A percentile compares a stretch with the other conserved stretches of the same genome.
These are phyloP conservation scores for Boletus edulis DNA, from an alignment of 768 basidiomycete species.

Conservation along the genomic window DNA sequence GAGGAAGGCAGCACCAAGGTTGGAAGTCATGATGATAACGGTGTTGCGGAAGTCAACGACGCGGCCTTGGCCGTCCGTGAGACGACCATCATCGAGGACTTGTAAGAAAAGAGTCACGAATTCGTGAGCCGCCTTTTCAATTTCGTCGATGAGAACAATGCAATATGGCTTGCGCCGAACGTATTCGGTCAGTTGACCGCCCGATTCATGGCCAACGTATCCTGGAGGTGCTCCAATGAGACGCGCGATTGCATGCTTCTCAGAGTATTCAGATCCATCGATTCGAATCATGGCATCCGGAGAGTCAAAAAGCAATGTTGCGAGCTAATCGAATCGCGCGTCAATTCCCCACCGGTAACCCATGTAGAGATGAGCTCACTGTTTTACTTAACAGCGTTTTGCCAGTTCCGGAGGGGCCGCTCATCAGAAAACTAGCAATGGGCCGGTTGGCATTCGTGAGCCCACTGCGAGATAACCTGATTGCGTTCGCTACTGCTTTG, in stretches of 20 bases:
- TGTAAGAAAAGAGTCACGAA: constrained; percentile 74
- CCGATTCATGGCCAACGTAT: constrained; percentile 88
- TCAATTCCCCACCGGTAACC: not conserved
- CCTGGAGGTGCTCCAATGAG: constrained; percentile 75
- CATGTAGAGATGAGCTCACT: constrained; percentile 40
- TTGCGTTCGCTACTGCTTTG: constrained; percentile 90
- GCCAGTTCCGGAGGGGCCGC: constrained; percentile 87
- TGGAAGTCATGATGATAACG: constrained; percentile 94
- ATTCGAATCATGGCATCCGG: constrained; percentile 90
- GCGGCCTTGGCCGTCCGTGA: constrained; percentile 93
- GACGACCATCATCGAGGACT: constrained; percentile 87
- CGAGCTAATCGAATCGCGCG: constrained; percentile 54
- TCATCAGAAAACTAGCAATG: constrained; percentile 91
- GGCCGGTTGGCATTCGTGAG: constrained; percentile 85
- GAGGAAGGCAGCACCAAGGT: constrained; percentile 77
- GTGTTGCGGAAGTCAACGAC: constrained; percentile 87
- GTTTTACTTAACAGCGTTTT: constrained; percentile 92
- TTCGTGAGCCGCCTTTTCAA: constrained; percentile 86
- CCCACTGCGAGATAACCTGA: constrained; percentile 91
- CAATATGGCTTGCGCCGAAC: constrained; percentile 88
- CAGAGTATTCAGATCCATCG: constrained; percentile 92
- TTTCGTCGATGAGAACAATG: constrained; percentile 82
- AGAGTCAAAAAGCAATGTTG: constrained; percentile 85
- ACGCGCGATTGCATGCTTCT: constrained; percentile 71
- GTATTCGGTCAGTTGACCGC: constrained; percentile 92